Base-by-base conservation (phyloP, 306 rosid species). In the Malus orientalis region DNA sequence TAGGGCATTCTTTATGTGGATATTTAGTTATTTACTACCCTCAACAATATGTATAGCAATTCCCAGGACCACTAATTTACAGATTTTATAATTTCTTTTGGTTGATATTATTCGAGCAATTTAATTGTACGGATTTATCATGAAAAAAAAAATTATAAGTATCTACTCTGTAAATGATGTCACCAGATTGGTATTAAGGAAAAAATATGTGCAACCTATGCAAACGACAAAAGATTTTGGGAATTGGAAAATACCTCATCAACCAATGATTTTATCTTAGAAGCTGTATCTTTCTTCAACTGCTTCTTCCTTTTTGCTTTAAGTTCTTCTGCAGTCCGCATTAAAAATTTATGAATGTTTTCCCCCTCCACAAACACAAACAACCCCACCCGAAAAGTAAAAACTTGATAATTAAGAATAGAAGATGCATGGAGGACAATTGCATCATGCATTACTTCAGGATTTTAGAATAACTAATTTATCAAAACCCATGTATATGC, bases 281-380 rank as follows among this genome's bases (percentile, higher is more conserved):
- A 88, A 83, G 99, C 96, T 69, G 98, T 92, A 85, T 96, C 99
- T 78, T 91, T 96, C 92, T 86, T 92, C 85, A 96, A 79, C 20
- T 89, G 96, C 84, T 92, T 96, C 89, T 92, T 96, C 85, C 99
- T 86, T 91, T 92, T 92, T 27, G 77, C 91, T 86, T 88, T 86
- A 71, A 96, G 98, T 86, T 96, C 99, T n/a, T 96, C 99, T 96
- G 98, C 78, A 85, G 59, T 57, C 70, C 87, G 81, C 44, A 84
- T 73, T 45, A 86, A 79, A 18, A 45, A 79, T 67, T 74, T 64
- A 53, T 84, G 55, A 89, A 76, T 71, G 81, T 18, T 72, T 80
- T 71, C 9, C 49, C 12, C 18, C 66, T 49, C 27, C 9, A 8
- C 30, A 4, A 72, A 40, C 4, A 10, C 25, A 38, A 15, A 42